phyloP scores from a whole-genome alignment of 352 stramenopile species.

The Pythium volutum region DNA sequence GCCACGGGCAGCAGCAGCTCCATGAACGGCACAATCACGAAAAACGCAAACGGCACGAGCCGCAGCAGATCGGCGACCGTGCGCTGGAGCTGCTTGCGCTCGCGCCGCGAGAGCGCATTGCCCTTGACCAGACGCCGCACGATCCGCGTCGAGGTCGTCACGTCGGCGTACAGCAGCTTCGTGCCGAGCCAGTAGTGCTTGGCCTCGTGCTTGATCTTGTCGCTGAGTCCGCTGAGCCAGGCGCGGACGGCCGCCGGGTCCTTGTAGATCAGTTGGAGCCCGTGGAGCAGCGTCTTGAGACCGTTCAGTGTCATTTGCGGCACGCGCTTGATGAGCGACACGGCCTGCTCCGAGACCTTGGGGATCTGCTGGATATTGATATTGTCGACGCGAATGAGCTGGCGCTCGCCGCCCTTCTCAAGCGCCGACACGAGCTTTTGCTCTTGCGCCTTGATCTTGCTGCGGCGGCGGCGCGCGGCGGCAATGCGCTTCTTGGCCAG shows the following conservation, averaged over 20 bases:
- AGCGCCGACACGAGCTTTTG: slow-evolving; percentile 75
- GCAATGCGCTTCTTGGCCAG: slow-evolving; percentile 80
- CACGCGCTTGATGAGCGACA: slow-evolving; percentile 67
- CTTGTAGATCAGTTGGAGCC: slow-evolving; percentile 55
- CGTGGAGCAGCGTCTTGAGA: slow-evolving; percentile 51
- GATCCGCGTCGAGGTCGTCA: slow-evolving; percentile 94
- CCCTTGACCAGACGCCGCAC: slow-evolving; percentile 89
- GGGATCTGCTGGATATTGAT: slow-evolving; percentile 67
- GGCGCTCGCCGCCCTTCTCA: slow-evolving; percentile 74
- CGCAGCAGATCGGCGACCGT: slow-evolving; percentile 96
- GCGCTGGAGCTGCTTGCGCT: slow-evolving; percentile 96
- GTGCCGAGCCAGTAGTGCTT: slow-evolving; percentile 97
- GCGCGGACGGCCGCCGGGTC: slow-evolving; percentile 62
- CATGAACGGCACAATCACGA: slow-evolving; percentile 98
- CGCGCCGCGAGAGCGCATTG: slow-evolving; percentile 92
- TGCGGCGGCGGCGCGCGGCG: slow-evolving; percentile 58
- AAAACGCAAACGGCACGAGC: slow-evolving; percentile 97
- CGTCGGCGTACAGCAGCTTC: slow-evolving; percentile 95
- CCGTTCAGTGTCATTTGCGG: slow-evolving; percentile 58
- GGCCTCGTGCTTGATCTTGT: slow-evolving; percentile 87
- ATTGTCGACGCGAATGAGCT: slow-evolving; percentile 76
- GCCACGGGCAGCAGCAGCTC: slow-evolving; percentile 97
- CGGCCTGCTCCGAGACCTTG: slow-evolving; percentile 64
- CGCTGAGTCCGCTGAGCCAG: slow-evolving; percentile 66
- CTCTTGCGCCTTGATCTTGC: slow-evolving; percentile 80